Percentiles rank a stretch among this genome's conserved stretches.
phyloP scores from a whole-genome alignment of 1,284 basidiomycete species.

The Ustilago trichophora region DNA sequence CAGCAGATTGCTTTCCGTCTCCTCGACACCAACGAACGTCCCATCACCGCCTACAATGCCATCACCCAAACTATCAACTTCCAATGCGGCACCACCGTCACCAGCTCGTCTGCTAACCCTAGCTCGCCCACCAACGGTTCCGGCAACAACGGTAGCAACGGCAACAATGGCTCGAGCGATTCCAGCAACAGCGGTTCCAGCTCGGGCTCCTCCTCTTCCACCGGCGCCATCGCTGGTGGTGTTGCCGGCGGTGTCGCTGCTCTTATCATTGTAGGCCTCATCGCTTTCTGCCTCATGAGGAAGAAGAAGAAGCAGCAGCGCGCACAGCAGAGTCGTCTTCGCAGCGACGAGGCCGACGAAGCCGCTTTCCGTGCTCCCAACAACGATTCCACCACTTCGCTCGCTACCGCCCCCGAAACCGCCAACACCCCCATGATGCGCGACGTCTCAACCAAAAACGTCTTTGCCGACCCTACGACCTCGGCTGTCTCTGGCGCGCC shows the following conservation, averaged over 20 bases:
- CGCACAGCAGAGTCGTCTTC: slow-evolving; percentile 26
- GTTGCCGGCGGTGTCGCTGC: slow-evolving; percentile 47
- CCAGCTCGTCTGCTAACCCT: too few species aligned
- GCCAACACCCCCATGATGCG: slow-evolving; percentile 51
- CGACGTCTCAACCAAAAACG: slow-evolving; percentile 42
- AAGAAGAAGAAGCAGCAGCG: slow-evolving; percentile 40
- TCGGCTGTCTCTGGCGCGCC: slow-evolving; percentile 24
- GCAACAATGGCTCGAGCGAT: too few species aligned
- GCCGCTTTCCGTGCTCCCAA: slow-evolving; percentile 46
- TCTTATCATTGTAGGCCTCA: slow-evolving; percentile 19
- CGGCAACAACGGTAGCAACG: not conserved
- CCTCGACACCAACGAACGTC: slow-evolving; percentile 15
- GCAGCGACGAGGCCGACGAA: slow-evolving; percentile 42
- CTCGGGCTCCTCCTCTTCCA: slow-evolving; percentile 35
- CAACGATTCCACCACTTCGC: slow-evolving; percentile 46
- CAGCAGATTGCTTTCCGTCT: slow-evolving; percentile 27
- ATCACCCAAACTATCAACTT: slow-evolving; percentile 31
- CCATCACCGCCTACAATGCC: slow-evolving; percentile 12
- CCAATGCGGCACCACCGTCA: slow-evolving; percentile 34
- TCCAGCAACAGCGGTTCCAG: slow-evolving; percentile 9
- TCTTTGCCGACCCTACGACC: slow-evolving; percentile 42
- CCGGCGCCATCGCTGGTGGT: slow-evolving; percentile 52
- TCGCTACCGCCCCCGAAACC: slow-evolving; percentile 44
- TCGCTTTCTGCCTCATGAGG: slow-evolving; percentile 41
- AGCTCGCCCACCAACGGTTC: slow-evolving; percentile 6